Base-by-base conservation (phyloP, 2,329 filamentous ascomycete genomes). In the Fusarium neocosmosporiellum region DNA sequence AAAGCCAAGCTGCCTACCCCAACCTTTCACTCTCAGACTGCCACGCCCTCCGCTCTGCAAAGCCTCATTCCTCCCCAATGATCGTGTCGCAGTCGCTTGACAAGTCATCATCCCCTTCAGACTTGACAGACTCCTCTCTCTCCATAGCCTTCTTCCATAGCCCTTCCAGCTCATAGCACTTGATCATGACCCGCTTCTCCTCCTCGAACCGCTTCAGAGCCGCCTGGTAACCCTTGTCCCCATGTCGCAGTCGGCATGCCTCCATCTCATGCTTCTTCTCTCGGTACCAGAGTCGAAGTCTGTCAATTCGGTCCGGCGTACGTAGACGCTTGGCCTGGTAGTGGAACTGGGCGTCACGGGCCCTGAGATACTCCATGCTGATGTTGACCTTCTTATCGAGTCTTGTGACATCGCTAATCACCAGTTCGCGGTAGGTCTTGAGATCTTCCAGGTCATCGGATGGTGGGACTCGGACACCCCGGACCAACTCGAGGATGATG, bases 231-330 rank as follows among this genome's bases (percentile, higher is more conserved):
- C 69, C 72, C 58, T 33, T 48, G 24, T 61, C 66, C 16, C 71
- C 71, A 18, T 69, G 58, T 13, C 60, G 41, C 18, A 75, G 37
- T 16, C 53, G 48, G 22, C 50, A 63, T 20, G 66, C 59, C 53
- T 74, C 63, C 10, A 72, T 36, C 14, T 74, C 60, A 58, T 66
- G 53, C 41, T 65, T 70, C 65, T 71, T 68, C 10, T 74, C 69
- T 48, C 72, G 54, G 18, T 73, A 18, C 73, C 73, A 71, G 27
- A 72, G 70, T 43, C 71, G 63, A 22, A 74, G 60, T 61, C 71
- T 61, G 36, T 74, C 59, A 16, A 72, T 54, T n/a, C 66, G 66
- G 54, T 73, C 72, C 31, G 59, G 46, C 2, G 72, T 72, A 43
- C 71, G 61, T 46, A 74, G 61, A 29, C 71, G 71, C 37, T 74